Evolutionary conservation across 306 rosid genomes (phyloP).

Genomic region (Quercus dentata): DNA sequence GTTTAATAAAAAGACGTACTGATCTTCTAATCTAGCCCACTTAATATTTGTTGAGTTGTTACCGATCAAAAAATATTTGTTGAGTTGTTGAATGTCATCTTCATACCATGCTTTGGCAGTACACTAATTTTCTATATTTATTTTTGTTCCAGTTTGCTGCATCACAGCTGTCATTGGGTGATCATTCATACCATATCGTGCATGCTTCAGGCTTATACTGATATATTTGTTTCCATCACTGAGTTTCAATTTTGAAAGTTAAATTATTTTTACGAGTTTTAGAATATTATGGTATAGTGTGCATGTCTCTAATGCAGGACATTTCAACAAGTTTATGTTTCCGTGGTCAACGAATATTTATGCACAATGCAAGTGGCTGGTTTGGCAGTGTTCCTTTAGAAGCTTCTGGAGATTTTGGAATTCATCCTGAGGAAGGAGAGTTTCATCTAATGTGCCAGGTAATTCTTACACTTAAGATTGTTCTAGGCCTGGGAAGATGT

Average conservation of each 20-base stretch:
- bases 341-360: constrained; percentile 88
- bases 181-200: neutral
- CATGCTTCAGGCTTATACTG: neutral
- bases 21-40: neutral
- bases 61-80: neutral
- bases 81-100: neutral
- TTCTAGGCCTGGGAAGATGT: constrained; percentile 8
- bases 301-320: constrained; percentile 53
- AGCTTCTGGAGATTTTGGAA: constrained; percentile 96
- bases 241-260: constrained; percentile 1
- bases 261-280: neutral
- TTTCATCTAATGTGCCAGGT: constrained; percentile 97
- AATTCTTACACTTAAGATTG: neutral
- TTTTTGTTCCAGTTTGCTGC: neutral
- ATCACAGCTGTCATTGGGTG: neutral
- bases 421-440: constrained; percentile 94
- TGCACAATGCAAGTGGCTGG: constrained; percentile 90
- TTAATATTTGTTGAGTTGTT: neutral
- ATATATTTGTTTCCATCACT: neutral
- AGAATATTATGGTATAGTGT: neutral
- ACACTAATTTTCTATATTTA: neutral
- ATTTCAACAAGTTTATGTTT: constrained; percentile 70
- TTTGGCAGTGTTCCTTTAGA: constrained; percentile 89
- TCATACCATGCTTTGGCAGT: neutral
- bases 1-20: neutral